phyloP scores from a whole-genome alignment of 2,329 filamentous ascomycete genomes.

The Aspergillus tubingensis region DNA sequence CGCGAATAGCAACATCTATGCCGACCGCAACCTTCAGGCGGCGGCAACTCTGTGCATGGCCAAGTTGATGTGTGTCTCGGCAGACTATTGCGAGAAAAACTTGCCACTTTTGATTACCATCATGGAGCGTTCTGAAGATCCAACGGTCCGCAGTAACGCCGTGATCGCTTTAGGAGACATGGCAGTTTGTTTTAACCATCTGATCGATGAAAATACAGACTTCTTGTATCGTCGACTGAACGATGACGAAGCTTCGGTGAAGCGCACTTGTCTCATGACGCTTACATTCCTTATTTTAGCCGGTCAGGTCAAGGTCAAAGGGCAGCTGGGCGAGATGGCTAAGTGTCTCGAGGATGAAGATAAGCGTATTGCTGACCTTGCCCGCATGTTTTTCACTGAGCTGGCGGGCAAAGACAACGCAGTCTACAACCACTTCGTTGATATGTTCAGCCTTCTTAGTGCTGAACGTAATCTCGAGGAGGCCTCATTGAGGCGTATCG shows the following conservation, averaged over 20 bases:
- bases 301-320: constrained; percentile 98
- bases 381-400: constrained; percentile 98
- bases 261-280: constrained; percentile 97
- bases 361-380: constrained; percentile 87
- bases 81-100: constrained; percentile 93
- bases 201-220: constrained; percentile 98
- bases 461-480: constrained; percentile 79
- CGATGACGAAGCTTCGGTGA: constrained; percentile 84
- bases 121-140: constrained; percentile 89
- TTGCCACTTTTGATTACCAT: constrained; percentile 94
- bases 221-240: constrained; percentile 93
- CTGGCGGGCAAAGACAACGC: constrained; percentile 97
- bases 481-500: constrained; percentile 79
- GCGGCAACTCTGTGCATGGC: constrained; percentile 92
- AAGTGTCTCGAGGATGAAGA: constrained; percentile 98
- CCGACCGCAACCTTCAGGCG: constrained; percentile 85
- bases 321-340: constrained; percentile 97
- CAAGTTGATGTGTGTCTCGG: constrained; percentile 97
- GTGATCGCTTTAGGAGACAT: constrained; percentile 97
- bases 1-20: constrained; percentile 89
- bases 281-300: constrained; percentile 95
- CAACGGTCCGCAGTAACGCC: constrained; percentile 91
- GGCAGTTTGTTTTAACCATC: constrained; percentile 99
- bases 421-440: constrained; percentile 98
- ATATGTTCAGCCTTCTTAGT: constrained; percentile 94